These are phyloP conservation scores for Trichoderma gracile DNA, from an alignment of 2,329 filamentous ascomycete genomes.

Conservation along the genomic window DNA sequence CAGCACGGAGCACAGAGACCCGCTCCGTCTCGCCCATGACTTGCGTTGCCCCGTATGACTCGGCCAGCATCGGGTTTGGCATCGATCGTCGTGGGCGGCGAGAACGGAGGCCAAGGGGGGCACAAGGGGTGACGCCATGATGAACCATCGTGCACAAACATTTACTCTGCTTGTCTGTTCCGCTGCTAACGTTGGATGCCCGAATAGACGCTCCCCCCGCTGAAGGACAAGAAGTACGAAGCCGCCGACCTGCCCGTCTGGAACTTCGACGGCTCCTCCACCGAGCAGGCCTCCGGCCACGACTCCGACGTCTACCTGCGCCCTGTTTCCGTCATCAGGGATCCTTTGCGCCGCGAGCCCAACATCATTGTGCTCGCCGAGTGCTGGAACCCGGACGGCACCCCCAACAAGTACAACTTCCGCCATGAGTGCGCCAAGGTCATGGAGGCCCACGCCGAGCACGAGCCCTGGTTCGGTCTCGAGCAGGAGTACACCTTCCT, in stretches of 20 bases:
- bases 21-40: conserved; percentile 1
- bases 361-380: conserved; percentile 95
- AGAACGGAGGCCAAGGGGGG: background rate
- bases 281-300: conserved; percentile 86
- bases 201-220: conserved; percentile 50
- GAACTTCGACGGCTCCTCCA: conserved; percentile 77
- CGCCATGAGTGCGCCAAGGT: conserved; percentile 87
- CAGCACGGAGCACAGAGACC: conserved; percentile 7
- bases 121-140: conserved; percentile 5
- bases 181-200: too few species aligned
- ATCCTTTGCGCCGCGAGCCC: conserved; percentile 84
- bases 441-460: conserved; percentile 81
- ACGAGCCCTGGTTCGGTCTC: conserved; percentile 95
- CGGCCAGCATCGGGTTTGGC: conserved; percentile 21
- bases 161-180: background rate
- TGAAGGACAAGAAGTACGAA: conserved; percentile 45
- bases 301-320: conserved; percentile 98
- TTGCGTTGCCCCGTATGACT: background rate
- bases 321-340: conserved; percentile 83
- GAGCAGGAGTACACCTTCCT: conserved; percentile 90
- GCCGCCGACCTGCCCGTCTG: conserved; percentile 56
- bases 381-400: conserved; percentile 92
- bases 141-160: background rate
- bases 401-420: conserved; percentile 98
- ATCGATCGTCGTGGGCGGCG: background rate